phyloP scores from a whole-genome alignment of 768 basidiomycete genomes.

The Sarcodon aspratus region DNA sequence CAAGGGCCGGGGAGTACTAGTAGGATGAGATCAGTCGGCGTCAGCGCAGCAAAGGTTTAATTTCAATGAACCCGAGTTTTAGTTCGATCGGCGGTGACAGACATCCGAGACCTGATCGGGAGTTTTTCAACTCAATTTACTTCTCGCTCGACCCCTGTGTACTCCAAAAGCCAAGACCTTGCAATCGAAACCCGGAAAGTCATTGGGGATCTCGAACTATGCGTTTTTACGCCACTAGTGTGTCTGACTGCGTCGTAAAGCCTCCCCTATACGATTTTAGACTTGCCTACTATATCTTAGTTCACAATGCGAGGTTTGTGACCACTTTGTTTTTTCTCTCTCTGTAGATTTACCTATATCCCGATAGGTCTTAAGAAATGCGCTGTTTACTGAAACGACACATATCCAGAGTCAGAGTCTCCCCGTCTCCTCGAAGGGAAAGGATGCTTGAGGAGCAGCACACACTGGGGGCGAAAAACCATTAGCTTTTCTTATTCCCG shows the following conservation, averaged over 20 bases:
- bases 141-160: conserved; percentile 3
- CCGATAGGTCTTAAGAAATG: conserved; percentile 69
- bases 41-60: too few relatives aligned
- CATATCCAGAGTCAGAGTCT: conserved; percentile 59
- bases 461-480: conserved; percentile 69
- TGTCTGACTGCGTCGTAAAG: conserved; percentile 21
- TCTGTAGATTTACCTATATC: neutral
- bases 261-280: conserved; percentile 35
- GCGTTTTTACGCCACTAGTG: conserved; percentile 3
- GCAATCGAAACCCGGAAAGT: conserved; percentile 31
- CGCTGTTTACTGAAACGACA: conserved; percentile 80
- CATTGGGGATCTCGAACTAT: conserved; percentile 32
- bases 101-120: too few relatives aligned
- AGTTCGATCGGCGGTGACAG: too few relatives aligned
- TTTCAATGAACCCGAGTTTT: too few relatives aligned
- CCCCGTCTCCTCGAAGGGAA: conserved; percentile 46
- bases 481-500: conserved; percentile 58
- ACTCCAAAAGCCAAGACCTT: conserved; percentile 2
- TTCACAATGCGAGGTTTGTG: conserved; percentile 72
- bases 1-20: too few relatives aligned
- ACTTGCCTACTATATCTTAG: conserved; percentile 73
- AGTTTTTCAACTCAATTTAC: too few relatives aligned
- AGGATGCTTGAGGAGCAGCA: conserved; percentile 62
- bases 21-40: too few relatives aligned
- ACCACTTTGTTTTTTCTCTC: conserved; percentile 2